Evolutionary conservation across 768 basidiomycete species (phyloP), one percentile per base, ranked within the genome.

Genomic region (Leucocoprinus birnbaumii): DNA sequence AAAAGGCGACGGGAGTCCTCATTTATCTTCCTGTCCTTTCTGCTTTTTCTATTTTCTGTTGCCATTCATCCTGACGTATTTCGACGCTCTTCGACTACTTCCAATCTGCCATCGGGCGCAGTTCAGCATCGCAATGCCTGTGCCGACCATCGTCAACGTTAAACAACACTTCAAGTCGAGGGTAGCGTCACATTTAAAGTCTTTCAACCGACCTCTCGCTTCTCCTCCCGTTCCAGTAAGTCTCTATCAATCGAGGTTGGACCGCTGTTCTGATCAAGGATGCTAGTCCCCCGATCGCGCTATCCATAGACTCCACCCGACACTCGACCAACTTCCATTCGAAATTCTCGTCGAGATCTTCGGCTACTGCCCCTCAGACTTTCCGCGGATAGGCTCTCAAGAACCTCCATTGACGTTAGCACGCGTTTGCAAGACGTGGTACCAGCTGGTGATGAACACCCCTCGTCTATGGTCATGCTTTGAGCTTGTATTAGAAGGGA

Each of bases 281-380:
- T 24, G 53, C 24, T 38, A 31, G 14, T 31, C 51, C 16, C 34
- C 11, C 14, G 38, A 42, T 19, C 53, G 47, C 22, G 14, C 22
- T 25, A 48, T 22, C n/a, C 4, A 11, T 26, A 40, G 45, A 48
- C n/a, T n/a, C n/a, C 21, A 26, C 55, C 63, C 63, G 3, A 47
- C 58, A 34, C 74, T 81, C 54, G 63, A 68, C 47, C 58, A 61
- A 13, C 65, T 82, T 6, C 79, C 80, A 4, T 42, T 73, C 1
- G 80, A 82, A 61, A 62, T 82, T 3, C 69, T 73, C 26, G 69
- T 72, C 34, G 75, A 79, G 62, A 75, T 83, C 34, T 81, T 81
- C 61, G 59, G 62, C 8, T 66, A 68, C 16, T 75, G 72, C 58
- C 59, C 73, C n/a, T 61, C 66, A 18, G 51, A 61, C 0, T 71